Base-by-base conservation (phyloP, 2,329 filamentous ascomycete species). In the Cladorrhinum sp. region DNA sequence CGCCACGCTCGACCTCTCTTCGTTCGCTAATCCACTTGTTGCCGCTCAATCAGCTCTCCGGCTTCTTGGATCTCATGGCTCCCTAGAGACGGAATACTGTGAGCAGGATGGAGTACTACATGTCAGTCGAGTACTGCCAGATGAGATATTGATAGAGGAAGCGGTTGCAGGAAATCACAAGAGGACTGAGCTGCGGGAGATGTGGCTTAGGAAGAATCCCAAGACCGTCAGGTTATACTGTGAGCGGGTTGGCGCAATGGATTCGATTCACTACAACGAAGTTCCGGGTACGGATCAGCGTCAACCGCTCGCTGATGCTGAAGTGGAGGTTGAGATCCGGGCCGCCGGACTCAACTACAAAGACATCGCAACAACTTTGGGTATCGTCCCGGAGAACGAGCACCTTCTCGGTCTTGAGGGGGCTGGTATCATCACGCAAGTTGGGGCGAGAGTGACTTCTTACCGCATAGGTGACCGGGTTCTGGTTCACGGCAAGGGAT, bases 261-360 rank as follows among this genome's bases (percentile, higher is more conserved):
- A 74, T 33, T 64, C 70, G 14, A 16, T 42, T 42, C 36, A 42
- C 36, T 42, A 5, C 36, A 42, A 42, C 14, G 36, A 42, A 10
- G 36, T 42, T 42, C 36, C 36, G n/a, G 36, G n/a, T n/a, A 42
- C 36, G 3, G 36, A 42, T 42, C 10, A 4, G 64, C 70, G 66
- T 18, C 48, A 62, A 1, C 18, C 50, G 14, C 12, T 67, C 2
- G 58, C 52, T 14, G n/a, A 57, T 1, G 68, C 65, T 14, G 53
- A 66, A 2, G 57, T 77, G 14, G 72, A 77, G 36, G 65, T 77
- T 5, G 66, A 76, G 39, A 59, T 73, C 0, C 59, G 64, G 50
- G 72, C 75, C 1, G 59, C 66, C 3, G 76, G 75, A 9, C 56
- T 78, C 2, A 77, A 78, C 50, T 76, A 51, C 36, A 42, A 62